Conservation (phyloP, 2,329 filamentous ascomycete species). For the Neopestalotiopsis sp. region DNA sequence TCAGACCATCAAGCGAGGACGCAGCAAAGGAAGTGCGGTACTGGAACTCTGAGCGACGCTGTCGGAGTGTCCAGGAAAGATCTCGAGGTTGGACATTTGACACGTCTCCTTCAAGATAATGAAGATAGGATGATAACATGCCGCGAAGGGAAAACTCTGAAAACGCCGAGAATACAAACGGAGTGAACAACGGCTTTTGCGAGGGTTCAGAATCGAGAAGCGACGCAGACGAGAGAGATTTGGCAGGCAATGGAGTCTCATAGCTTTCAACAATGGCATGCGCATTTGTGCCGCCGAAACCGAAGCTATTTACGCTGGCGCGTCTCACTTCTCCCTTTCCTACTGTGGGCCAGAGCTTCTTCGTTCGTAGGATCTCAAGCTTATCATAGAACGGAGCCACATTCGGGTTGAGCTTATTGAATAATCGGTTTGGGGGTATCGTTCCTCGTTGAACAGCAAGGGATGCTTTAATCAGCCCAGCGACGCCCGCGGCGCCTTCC, state of each 20-base stretch:
- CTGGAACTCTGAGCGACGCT: constrained; percentile 6
- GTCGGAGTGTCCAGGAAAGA: constrained; percentile 14
- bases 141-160: not conserved
- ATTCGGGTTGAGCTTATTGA: constrained; percentile 31
- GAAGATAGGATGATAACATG: constrained; percentile 2
- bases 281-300: constrained; percentile 10
- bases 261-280: constrained; percentile 21
- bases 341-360: constrained; percentile 19
- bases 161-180: constrained; percentile 8
- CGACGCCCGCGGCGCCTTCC: constrained; percentile 19
- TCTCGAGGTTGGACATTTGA: not conserved
- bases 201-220: not conserved
- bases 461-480: constrained; percentile 20
- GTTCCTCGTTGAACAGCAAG: constrained; percentile 1
- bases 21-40: constrained; percentile 4
- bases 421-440: constrained; percentile 21
- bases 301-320: constrained; percentile 30
- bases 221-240: not conserved
- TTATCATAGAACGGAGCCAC: constrained; percentile 27
- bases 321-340: constrained; percentile 16
- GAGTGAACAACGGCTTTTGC: not conserved
- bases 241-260: not conserved
- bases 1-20: not conserved
- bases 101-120: not conserved
- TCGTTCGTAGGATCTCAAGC: constrained; percentile 17